phyloP scores from a whole-genome alignment of 1,284 basidiomycete genomes.

The Malassezia obtusa region DNA sequence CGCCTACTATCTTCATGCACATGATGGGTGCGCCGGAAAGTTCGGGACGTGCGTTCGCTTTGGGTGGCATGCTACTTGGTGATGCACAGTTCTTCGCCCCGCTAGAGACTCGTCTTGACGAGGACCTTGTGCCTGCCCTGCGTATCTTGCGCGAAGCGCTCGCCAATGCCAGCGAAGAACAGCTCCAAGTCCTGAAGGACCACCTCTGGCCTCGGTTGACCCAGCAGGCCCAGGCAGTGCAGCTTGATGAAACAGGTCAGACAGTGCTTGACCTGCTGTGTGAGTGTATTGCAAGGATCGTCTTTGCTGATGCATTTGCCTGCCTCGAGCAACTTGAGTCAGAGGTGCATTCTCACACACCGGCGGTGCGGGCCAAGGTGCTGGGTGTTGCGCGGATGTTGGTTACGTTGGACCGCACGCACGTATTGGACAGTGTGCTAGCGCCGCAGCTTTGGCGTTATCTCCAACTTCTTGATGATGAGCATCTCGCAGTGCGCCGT shows the following conservation, averaged over 20 bases:
- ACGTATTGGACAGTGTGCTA: slow-evolving; percentile 76
- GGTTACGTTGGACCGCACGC: slow-evolving; percentile 68
- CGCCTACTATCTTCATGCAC: slow-evolving; percentile 19
- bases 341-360: slow-evolving; percentile 55
- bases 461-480: slow-evolving; percentile 72
- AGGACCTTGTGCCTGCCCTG: slow-evolving; percentile 53
- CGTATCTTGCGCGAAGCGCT: slow-evolving; percentile 72
- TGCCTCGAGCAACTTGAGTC: slow-evolving; percentile 62
- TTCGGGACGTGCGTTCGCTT: slow-evolving; percentile 30
- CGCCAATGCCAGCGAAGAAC: slow-evolving; percentile 70
- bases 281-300: slow-evolving; percentile 89
- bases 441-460: slow-evolving; percentile 79
- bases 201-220: slow-evolving; percentile 68
- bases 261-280: slow-evolving; percentile 26
- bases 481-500: slow-evolving; percentile 52
- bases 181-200: slow-evolving; percentile 74
- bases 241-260: slow-evolving; percentile 49
- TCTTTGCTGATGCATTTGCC: slow-evolving; percentile 73
- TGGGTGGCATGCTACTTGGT: slow-evolving; percentile 87
- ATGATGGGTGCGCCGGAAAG: slow-evolving; percentile 23
- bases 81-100: slow-evolving; percentile 55
- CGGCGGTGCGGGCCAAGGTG: slow-evolving; percentile 64
- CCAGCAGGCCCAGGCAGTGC: slow-evolving; percentile 60
- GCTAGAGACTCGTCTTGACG: not conserved
- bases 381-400: slow-evolving; percentile 90